phyloP scores from a whole-genome alignment of 345 rosid genomes.

The Jatropha curcas region DNA sequence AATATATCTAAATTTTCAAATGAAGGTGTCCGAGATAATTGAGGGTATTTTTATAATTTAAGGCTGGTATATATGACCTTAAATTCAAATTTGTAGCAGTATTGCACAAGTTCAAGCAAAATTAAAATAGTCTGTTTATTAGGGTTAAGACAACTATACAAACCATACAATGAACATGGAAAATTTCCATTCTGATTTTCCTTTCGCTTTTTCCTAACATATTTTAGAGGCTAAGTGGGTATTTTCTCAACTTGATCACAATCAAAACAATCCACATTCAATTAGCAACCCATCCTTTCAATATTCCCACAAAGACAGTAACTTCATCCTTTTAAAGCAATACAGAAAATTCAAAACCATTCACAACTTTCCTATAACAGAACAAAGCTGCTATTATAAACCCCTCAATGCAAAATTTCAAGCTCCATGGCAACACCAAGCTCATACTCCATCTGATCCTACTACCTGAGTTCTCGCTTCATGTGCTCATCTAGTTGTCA shows the following conservation, averaged over 20 bases:
- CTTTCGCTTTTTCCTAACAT: neutral
- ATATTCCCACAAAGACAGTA: neutral
- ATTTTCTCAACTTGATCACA: neutral
- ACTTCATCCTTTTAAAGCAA: neutral
- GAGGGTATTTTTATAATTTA: no score
- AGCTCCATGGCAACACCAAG: neutral
- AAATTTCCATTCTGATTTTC: neutral
- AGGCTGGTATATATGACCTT: no score
- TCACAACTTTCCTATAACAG: slow-evolving; percentile 3
- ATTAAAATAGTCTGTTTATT: no score
- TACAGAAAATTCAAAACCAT: slow-evolving; percentile 2
- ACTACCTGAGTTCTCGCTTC: neutral
- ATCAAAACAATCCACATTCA: neutral
- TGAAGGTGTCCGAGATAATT: no score
- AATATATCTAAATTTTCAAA: no score
- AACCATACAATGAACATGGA: neutral
- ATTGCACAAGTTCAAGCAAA: no score
- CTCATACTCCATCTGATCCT: no score
- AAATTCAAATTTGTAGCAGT: no score
- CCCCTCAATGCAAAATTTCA: slow-evolving; percentile 16
- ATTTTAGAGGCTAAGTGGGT: neutral
- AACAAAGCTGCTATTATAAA: neutral
- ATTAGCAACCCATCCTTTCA: neutral
- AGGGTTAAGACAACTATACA: neutral
- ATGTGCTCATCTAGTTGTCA: neutral